A percentile compares a stretch with the other conserved stretches of the same genome.
phyloP scores from a whole-genome alignment of 2,329 filamentous ascomycete species.

The Diaporthe citri region DNA sequence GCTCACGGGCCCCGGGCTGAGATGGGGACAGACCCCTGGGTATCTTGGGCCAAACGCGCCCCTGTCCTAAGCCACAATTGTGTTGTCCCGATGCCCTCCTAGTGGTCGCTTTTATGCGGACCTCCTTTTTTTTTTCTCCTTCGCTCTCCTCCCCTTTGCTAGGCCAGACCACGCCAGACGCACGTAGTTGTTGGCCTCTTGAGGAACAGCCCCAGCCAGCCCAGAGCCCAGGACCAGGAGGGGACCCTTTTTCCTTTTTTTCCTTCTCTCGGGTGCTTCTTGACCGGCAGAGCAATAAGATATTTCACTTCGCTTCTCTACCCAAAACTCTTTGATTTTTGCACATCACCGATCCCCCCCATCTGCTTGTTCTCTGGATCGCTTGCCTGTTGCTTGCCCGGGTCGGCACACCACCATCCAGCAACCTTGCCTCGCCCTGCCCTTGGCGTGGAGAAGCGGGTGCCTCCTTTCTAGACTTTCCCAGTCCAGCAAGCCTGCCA shows the following conservation, averaged over 20 bases:
- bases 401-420: constrained; percentile 27
- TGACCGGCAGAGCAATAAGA: constrained; percentile 15
- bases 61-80: constrained; percentile 37
- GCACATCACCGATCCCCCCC: constrained; percentile 25
- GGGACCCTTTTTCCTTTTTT: constrained; percentile 25
- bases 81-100: constrained; percentile 23
- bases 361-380: constrained; percentile 21
- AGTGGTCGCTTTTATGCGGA: constrained; percentile 37
- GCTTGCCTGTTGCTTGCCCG: constrained; percentile 8
- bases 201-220: constrained; percentile 25
- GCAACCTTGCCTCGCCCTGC: constrained; percentile 30
- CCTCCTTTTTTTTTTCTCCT: constrained; percentile 35
- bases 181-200: constrained; percentile 33
- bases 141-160: constrained; percentile 5
- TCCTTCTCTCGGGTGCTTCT: constrained; percentile 22
- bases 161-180: constrained; percentile 21
- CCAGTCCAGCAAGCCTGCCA: background rate
- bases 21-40: constrained; percentile 17
- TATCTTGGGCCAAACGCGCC: constrained; percentile 2
- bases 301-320: constrained; percentile 29
- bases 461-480: constrained; percentile 32
- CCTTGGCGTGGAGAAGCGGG: constrained; percentile 33
- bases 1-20: background rate
- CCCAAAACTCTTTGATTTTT: background rate
- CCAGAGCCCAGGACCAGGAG: constrained; percentile 14